A percentile compares a stretch with the other conserved stretches of the same genome.
Evolutionary conservation across 139 green algal species (phyloP).

Genomic region (Zygnema cylindricum): DNA sequence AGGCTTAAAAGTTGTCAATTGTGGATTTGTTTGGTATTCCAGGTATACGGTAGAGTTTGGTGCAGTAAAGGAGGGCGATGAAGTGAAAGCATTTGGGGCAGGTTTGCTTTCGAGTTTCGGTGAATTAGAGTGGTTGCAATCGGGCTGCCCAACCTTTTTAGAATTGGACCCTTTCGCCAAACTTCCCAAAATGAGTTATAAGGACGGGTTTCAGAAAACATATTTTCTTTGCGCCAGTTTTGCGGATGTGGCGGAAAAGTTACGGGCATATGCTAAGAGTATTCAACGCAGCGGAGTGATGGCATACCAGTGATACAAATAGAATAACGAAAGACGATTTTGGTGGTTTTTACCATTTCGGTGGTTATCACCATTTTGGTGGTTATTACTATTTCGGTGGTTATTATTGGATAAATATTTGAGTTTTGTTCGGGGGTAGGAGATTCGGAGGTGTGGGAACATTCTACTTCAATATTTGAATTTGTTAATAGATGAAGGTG

Average conservation of each 20-base stretch:
- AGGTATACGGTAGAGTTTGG: constrained; percentile 94
- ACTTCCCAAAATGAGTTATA: constrained; percentile 90
- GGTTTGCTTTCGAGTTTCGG: constrained; percentile 85
- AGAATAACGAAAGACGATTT: too few species aligned
- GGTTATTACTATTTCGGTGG: too few species aligned
- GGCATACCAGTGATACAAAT: neutral
- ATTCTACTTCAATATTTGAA: too few species aligned
- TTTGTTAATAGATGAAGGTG: too few species aligned
- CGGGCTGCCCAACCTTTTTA: constrained; percentile 64
- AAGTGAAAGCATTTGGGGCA: constrained; percentile 66
- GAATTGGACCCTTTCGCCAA: constrained; percentile 76
- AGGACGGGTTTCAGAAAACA: constrained; percentile 85
- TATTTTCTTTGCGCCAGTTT: constrained; percentile 87
- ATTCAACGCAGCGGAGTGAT: neutral
- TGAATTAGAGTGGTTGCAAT: constrained; percentile 85
- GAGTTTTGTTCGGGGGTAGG: too few species aligned
- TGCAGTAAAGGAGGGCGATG: constrained; percentile 76
- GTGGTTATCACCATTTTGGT: too few species aligned
- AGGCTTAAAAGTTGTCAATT: too few species aligned
- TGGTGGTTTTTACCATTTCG: too few species aligned
- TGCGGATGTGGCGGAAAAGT: constrained; percentile 68
- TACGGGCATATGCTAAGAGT: constrained; percentile 1
- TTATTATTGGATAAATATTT: too few species aligned
- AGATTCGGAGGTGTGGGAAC: too few species aligned
- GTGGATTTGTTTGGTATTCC: too few species aligned